Percentiles rank a stretch among this genome's conserved stretches.
phyloP scores from a whole-genome alignment of 2,329 filamentous ascomycete species.

The Xylariaceae sp. region DNA sequence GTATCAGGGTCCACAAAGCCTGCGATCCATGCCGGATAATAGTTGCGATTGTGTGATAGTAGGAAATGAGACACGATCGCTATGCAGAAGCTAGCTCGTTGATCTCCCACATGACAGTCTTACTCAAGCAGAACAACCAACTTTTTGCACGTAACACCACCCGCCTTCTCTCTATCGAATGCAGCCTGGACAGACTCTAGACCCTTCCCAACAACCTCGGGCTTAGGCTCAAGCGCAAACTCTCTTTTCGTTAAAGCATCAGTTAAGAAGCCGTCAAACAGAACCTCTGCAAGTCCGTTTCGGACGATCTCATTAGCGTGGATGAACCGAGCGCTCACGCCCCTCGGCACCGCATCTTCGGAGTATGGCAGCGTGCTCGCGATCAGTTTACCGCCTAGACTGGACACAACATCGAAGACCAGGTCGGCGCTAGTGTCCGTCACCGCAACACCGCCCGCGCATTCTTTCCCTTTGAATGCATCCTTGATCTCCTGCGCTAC shows the following conservation, averaged over 20 bases:
- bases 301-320: slow-evolving; percentile 18
- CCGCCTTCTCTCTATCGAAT: slow-evolving; percentile 17
- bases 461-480: slow-evolving; percentile 17
- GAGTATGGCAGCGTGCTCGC: slow-evolving; percentile 15
- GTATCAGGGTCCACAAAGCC: no score
- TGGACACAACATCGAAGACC: slow-evolving; percentile 19
- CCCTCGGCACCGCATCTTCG: slow-evolving; percentile 4
- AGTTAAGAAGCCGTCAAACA: slow-evolving; percentile 26
- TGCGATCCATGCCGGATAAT: no score
- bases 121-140: slow-evolving; percentile 28
- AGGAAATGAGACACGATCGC: no score
- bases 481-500: slow-evolving; percentile 28
- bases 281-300: slow-evolving; percentile 20
- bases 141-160: slow-evolving; percentile 36
- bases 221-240: slow-evolving; percentile 25
- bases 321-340: slow-evolving; percentile 19
- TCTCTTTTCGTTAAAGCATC: slow-evolving; percentile 21
- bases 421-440: slow-evolving; percentile 9
- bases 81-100: no score
- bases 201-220: slow-evolving; percentile 27
- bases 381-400: slow-evolving; percentile 17
- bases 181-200: slow-evolving; percentile 29
- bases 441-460: slow-evolving; percentile 21
- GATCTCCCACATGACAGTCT: not conserved
- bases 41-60: no score